Base-by-base conservation (phyloP, 352 stramenopile species). In the Thraustochytrium sp. region DNA sequence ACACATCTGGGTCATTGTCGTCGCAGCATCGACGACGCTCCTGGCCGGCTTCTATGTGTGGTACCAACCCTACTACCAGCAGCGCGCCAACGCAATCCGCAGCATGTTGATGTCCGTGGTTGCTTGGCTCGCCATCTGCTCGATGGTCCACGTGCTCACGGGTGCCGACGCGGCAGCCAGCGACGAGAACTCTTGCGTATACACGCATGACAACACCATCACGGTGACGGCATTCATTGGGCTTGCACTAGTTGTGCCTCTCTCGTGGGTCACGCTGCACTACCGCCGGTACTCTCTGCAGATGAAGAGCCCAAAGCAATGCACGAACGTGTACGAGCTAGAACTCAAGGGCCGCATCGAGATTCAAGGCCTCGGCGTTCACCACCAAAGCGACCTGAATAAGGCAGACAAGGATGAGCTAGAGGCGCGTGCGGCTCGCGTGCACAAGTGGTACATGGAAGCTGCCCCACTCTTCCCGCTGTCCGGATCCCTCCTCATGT, bases 381-480 rank as follows among this genome's bases (percentile, higher is more conserved):
- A 42, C 13, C 40, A 80, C 42, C 13, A 75, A 13, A 18, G 5
- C 1, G 53, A 80, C 51, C 37, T 80, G 23, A 34, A 13, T 9
- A 80, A 80, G 26, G 48, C 48, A 0, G 68, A 80, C 37, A 46
- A 51, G n/a, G 53, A 44, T 23, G 68, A 16, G 23, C 26, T 63
- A 4, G 13, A 21, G 21, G 26, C 9, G 34, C 68, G 68, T 11
- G 53, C 53, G 11, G 18, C 29, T 11, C 42, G 36, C 18, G 68
- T 80, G 29, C 18, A 61, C 42, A 29, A 72, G n/a, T 61, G 48
- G 48, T 80, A 65, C 51, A 64, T 65, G 68, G 53, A 65, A n/a
- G 48, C 31, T 8, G 53, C 31, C 18, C 21, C 31, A 1, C 48
- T 46, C 18, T 80, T 80, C 26, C 31, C 48, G 3, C 48, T 44